phyloP scores from a whole-genome alignment of 371 early-diverging fungal species.

The Mortierella sp. region DNA sequence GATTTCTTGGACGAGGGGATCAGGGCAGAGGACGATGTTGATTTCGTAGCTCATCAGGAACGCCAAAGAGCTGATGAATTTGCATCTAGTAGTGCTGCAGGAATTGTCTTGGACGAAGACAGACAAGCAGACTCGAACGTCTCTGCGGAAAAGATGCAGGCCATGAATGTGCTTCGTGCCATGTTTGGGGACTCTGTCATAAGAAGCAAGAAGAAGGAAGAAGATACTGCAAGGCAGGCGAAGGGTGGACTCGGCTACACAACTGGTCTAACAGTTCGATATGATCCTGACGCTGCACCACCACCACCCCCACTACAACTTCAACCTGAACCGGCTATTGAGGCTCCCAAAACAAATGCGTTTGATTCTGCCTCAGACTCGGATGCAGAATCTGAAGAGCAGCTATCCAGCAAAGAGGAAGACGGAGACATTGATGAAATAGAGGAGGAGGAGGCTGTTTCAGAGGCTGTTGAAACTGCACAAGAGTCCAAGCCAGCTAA shows the following conservation, averaged over 20 bases:
- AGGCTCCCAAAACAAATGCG: not conserved
- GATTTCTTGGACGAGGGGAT: constrained; percentile 61
- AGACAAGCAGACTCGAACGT: constrained; percentile 54
- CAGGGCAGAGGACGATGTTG: constrained; percentile 39
- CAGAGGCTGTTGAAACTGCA: not conserved
- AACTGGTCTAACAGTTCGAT: constrained; percentile 60
- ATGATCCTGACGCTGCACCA: constrained; percentile 69
- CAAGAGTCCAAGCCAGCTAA: constrained; percentile 16
- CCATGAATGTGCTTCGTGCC: constrained; percentile 65
- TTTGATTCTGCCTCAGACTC: constrained; percentile 25
- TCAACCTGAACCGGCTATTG: not conserved
- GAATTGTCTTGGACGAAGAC: constrained; percentile 63
- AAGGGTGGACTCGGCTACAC: constrained; percentile 46
- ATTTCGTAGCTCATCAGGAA: constrained; percentile 49
- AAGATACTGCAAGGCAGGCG: constrained; percentile 26
- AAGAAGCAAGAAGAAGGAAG: constrained; percentile 55
- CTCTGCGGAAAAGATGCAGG: constrained; percentile 57
- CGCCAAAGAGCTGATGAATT: constrained; percentile 20
- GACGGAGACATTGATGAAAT: constrained; percentile 8
- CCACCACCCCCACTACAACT: constrained; percentile 42
- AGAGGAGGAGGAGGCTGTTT: constrained; percentile 11
- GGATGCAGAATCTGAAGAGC: constrained; percentile 2
- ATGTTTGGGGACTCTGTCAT: constrained; percentile 69
- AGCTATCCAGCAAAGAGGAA: not conserved
- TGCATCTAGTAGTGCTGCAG: constrained; percentile 17